These are phyloP conservation scores for Flaveria floridana DNA, from an alignment of 140 eudicot species.

Conservation along the genomic window DNA sequence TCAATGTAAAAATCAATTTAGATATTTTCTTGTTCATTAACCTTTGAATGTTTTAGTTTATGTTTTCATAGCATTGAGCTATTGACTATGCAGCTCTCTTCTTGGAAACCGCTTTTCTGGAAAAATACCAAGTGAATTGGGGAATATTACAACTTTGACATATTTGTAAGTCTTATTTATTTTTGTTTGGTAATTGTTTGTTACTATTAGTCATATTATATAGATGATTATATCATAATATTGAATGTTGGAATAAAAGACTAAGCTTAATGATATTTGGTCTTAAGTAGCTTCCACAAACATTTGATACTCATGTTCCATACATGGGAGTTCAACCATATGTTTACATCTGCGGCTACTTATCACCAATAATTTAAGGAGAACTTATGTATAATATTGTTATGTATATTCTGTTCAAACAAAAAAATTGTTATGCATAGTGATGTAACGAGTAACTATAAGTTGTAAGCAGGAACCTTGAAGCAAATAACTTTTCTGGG, in stretches of 20 bases:
- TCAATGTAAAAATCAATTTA: constrained; percentile 40
- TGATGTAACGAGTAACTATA: constrained; percentile 11
- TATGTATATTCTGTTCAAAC: background rate
- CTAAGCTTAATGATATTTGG: background rate
- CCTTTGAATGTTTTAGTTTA: background rate
- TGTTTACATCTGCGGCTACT: background rate
- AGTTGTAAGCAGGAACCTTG: constrained; percentile 57
- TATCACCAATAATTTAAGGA: background rate
- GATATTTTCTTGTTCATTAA: background rate
- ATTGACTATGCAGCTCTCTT: constrained; percentile 55
- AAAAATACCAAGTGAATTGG: constrained; percentile 62
- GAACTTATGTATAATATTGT: background rate
- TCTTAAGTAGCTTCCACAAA: background rate
- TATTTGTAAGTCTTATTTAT: constrained; percentile 52
- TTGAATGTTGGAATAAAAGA: background rate
- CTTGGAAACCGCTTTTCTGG: constrained; percentile 76
- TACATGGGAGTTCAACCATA: background rate
- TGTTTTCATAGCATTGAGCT: constrained; percentile 18
- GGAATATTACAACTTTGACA: constrained; percentile 63
- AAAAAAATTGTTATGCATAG: background rate
- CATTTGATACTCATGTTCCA: background rate
- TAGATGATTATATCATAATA: background rate
- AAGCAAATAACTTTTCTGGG: constrained; percentile 67
- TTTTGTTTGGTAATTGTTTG: background rate
- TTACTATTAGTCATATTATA: background rate